Base-by-base conservation (phyloP, 208 protist species). In the Wallacemonas sp. region DNA sequence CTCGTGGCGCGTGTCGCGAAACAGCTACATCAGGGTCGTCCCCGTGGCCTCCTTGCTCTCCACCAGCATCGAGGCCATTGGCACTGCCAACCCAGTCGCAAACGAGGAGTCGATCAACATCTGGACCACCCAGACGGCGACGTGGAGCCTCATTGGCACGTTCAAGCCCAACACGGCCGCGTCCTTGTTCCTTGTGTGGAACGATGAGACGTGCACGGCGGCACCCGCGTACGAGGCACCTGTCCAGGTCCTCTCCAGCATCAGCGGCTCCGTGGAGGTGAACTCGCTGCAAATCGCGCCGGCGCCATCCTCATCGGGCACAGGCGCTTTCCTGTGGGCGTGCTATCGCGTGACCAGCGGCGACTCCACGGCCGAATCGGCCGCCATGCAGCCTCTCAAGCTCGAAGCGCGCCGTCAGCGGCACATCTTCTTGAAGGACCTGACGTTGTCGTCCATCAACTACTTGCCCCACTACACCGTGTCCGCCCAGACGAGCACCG, bases 381-480 rank as follows among this genome's bases (percentile, higher is more conserved):
- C 74, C 28, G 7, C 48, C 48, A 55, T 33, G 48, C 5, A 57
- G 16, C 85, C 85, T 3, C 64, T 91, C 52, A 49, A 62, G 23
- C 77, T 91, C 32, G 85, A 87, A 44, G 20, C 63, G 72, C 66
- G 68, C 29, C 76, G 72, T 49, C 64, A 66, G 39, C 71, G 76
- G 45, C 44, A 41, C 36, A 71, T 88, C 44, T 2, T 39, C n/a
- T 52, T 91, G n/a, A 61, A 46, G 22, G 28, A 54, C 25, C 74
- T 91, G 22, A 70, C 79, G 2, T 64, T 91, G 39, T 65, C 79
- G 8, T 88, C 85, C 0, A 63, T 91, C 31, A 86, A 84, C 65
- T 84, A 88, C 67, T 62, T 86, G 12, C 79, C 85, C 1, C 67
- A 84, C 67, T 76, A 77, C 41, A 61, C 67, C 12, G 64, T 87